phyloP scores from a whole-genome alignment of 208 protist species.

The Crithidia fasciculata region DNA sequence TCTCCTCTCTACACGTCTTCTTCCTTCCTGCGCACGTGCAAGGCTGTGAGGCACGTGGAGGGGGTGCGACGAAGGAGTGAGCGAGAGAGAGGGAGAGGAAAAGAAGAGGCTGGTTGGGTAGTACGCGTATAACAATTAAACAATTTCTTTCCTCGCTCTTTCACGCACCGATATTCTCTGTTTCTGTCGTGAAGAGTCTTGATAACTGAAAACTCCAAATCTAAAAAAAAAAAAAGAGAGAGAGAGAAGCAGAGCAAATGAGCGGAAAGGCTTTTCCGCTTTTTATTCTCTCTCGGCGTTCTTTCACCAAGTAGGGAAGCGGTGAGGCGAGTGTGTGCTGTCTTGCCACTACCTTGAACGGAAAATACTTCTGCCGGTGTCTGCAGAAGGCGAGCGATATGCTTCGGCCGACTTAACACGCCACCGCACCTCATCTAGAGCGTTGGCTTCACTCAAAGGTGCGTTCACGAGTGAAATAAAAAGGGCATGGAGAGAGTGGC shows the following conservation, averaged over 20 bases:
- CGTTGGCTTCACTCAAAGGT: no score
- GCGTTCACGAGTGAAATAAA: no score
- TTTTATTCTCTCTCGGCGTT: not conserved
- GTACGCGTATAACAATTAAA: not conserved
- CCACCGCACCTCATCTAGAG: no score
- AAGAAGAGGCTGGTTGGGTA: not conserved
- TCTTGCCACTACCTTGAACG: no score
- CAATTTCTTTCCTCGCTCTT: not conserved
- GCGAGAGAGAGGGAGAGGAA: not conserved
- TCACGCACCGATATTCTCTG: not conserved
- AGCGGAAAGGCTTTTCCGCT: no score
- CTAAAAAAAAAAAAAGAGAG: not conserved
- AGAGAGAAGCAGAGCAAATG: not conserved
- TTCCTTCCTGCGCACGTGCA: not conserved
- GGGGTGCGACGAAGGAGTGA: not conserved
- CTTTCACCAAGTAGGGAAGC: not conserved
- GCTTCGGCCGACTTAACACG: no score
- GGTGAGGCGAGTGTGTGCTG: not conserved
- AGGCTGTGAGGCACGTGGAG: not conserved
- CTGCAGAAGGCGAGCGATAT: no score
- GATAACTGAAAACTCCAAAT: not conserved
- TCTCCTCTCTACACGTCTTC: not conserved
- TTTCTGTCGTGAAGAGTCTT: not conserved
- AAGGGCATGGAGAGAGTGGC: no score
- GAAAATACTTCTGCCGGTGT: no score